These are phyloP conservation scores for Primulina tabacum DNA, from an alignment of 257 asterid genomes.

Conservation along the genomic window DNA sequence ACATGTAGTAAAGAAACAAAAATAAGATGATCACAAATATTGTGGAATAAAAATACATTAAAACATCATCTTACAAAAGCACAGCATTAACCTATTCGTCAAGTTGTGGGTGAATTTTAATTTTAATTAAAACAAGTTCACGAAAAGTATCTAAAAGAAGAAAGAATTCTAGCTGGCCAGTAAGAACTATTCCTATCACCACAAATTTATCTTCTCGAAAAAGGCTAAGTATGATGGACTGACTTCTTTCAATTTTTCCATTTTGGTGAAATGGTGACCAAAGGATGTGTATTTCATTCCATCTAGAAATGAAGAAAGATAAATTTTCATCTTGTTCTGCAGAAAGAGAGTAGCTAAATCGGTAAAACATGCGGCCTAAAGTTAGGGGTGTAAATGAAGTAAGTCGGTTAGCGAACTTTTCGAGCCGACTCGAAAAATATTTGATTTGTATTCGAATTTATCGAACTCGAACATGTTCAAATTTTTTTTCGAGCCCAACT, in stretches of 20 bases:
- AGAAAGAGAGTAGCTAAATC: constrained; percentile 25
- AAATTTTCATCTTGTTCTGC: constrained; percentile 66
- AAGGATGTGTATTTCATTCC: constrained; percentile 89
- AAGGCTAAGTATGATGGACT: constrained; percentile 29
- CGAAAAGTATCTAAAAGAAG: background rate
- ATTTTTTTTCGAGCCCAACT: too few relatives aligned
- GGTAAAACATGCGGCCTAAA: background rate
- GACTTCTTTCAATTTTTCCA: constrained; percentile 74
- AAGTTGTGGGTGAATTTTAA: background rate
- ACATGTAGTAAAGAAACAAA: constrained; percentile 11
- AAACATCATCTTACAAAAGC: background rate
- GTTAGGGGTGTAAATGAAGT: too few relatives aligned
- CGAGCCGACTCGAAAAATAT: too few relatives aligned
- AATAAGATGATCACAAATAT: background rate
- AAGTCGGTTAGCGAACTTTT: too few relatives aligned
- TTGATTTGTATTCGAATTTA: too few relatives aligned
- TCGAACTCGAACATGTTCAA: too few relatives aligned
- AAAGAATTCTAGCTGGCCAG: background rate
- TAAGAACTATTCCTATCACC: constrained; percentile 7
- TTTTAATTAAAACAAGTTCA: background rate
- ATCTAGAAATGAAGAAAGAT: constrained; percentile 75
- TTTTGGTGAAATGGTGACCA: constrained; percentile 91
- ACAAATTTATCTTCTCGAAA: constrained; percentile 9
- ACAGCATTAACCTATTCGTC: background rate
- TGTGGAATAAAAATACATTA: background rate